phyloP scores from a whole-genome alignment of 805 yeast genomes.

The Torulaspora maleeae region DNA sequence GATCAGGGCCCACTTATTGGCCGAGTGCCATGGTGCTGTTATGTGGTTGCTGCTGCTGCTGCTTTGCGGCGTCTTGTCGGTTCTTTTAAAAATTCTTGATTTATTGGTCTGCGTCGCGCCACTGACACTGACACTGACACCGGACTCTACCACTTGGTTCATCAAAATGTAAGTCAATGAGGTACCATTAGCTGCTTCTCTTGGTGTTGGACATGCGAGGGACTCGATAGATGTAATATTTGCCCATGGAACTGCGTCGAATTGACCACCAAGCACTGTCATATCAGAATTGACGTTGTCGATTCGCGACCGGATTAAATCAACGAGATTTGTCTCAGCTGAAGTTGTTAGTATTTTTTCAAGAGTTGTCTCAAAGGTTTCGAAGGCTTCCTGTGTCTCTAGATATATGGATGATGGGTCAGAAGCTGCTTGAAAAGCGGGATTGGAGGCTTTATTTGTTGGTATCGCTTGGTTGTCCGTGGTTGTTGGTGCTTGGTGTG shows the following conservation, averaged over 20 bases:
- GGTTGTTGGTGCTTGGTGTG: neutral
- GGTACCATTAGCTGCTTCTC: neutral
- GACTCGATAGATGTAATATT: constrained; percentile 1
- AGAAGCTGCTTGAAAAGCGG: neutral
- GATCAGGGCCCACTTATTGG: constrained; percentile 7
- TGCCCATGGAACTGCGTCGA: constrained; percentile 7
- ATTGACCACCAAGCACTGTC: neutral
- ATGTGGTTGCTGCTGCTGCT: neutral
- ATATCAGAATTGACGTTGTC: constrained; percentile 9
- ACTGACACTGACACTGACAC: neutral
- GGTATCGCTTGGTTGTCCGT: neutral
- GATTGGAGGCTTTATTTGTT: neutral
- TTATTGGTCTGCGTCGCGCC: neutral
- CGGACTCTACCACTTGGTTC: neutral
- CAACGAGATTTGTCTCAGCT: constrained; percentile 1
- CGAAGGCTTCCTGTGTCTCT: constrained; percentile 4
- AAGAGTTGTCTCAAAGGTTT: constrained; percentile 4
- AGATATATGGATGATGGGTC: constrained; percentile 2
- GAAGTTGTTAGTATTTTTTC: constrained; percentile 3
- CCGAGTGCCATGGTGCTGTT: neutral
- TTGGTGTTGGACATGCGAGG: neutral
- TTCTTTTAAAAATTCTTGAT: neutral
- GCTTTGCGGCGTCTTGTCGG: neutral
- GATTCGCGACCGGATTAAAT: neutral
- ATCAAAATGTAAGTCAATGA: neutral